Base-by-base conservation (phyloP, 139 green algal species). In the Chlamydomonas sp. region DNA sequence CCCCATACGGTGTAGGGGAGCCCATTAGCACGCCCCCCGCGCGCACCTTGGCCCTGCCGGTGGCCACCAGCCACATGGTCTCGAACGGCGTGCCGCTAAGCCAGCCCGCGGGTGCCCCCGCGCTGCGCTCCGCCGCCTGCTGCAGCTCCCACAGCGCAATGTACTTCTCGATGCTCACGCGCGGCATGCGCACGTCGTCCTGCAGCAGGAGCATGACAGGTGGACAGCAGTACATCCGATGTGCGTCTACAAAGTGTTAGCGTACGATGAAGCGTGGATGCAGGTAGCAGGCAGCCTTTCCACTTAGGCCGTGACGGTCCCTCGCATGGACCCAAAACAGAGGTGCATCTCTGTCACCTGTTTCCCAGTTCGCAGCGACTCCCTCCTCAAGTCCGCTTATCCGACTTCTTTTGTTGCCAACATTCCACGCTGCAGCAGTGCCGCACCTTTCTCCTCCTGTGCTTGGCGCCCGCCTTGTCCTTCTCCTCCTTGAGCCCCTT, bases 91-190 rank as follows among this genome's bases (percentile, higher is more conserved):
- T 85, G 76, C 72, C 64, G 16, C 64, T 10, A 17, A 88, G 67
- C 87, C 87, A 91, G 76, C 81, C 74, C n/a, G 63, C 74, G 15
- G 58, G 6, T 0, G 9, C 76, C 18, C 17, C 66, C 20, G 16
- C 18, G 2, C 20, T 2, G 5, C 17, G n/a, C 17, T 72, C 76
- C 31, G 81, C 66, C 64, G 75, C 87, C 87, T 80, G 49, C 75
- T 69, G 61, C 67, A 89, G 60, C 72, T 89, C 84, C 31, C 76
- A 68, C 63, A 86, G 6, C 15, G 31, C 59, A 73, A 89, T 85
- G 88, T 91, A 91, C 2, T 62, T 63, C n/a, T 88, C 73, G 1
- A 91, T 14, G 16, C 83, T 58, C 63, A 91, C 74, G 0, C 88
- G 88, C 57, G 71, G 49, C 83, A 89, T 83, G 64, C 63, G 81